These are phyloP conservation scores for Microstegium vimineum DNA, from an alignment of 176 grass and related monocot species.

Conservation along the genomic window DNA sequence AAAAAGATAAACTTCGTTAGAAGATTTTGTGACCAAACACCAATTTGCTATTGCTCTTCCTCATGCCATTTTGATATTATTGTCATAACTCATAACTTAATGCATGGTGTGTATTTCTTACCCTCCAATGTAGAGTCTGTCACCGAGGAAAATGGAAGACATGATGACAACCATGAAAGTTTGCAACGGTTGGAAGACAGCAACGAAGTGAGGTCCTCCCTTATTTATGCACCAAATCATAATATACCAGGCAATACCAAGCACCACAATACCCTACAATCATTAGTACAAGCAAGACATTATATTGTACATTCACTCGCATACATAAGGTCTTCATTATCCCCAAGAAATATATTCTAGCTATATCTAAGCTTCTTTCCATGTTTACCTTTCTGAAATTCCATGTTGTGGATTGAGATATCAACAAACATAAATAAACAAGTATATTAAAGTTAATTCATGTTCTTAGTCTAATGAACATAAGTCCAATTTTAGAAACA, in stretches of 20 bases:
- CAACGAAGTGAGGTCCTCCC: slow-evolving; percentile 49
- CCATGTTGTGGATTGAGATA: background rate
- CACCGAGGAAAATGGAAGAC: slow-evolving; percentile 47
- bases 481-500: background rate
- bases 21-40: background rate
- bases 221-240: slow-evolving; percentile 59
- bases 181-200: slow-evolving; percentile 60
- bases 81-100: background rate
- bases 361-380: background rate
- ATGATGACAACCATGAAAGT: slow-evolving; percentile 54
- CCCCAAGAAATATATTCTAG: background rate
- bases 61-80: background rate
- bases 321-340: background rate
- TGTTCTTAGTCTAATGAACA: background rate
- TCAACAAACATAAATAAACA: background rate
- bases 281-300: background rate
- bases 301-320: background rate
- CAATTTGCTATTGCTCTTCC: background rate
- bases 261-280: slow-evolving; percentile 44
- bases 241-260: slow-evolving; percentile 42
- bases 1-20: background rate
- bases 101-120: background rate
- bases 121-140: slow-evolving; percentile 55
- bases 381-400: background rate
- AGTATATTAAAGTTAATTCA: background rate